Evolutionary conservation across 768 basidiomycete genomes (phyloP), one percentile per base, ranked within the genome.

Genomic region (Pisolithus albus): DNA sequence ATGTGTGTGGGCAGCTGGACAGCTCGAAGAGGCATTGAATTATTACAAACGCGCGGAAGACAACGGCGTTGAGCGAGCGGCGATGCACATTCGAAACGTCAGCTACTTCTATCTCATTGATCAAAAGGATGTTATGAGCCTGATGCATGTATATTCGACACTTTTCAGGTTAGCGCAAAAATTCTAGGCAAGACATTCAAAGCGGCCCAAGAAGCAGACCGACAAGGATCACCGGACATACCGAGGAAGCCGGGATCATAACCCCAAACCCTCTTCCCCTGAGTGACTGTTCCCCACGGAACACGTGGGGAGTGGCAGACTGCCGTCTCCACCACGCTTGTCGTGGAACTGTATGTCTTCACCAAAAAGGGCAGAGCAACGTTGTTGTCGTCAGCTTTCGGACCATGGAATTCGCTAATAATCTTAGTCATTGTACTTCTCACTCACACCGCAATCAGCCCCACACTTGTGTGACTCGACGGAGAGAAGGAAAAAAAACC

Each of bases 81-180:
- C 79, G 11, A 73, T 88, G 62, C 88, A 93, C 65, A 83, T 92
- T 53, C 81, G 89, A 55, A 92, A 91, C 67, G 91, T 90, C 61
- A 47, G 74, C 66, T 64, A 52, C 53, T 28, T 44, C 37, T 43
- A 44, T 51, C 52, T 56, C 34, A 53, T 32, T 56, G 55, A 58
- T 57, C 59, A 56, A n/a, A n/a, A n/a, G 52, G 34, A 50, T 43
- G 56, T 50, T 15, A 34, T 13, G 34, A 34, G 11, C 13, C 23
- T 44, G 51, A 52, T 52, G 47, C 26, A n/a, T 26, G 26, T 39
- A 23, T 57, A 23, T 37, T 49, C 39, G 57, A 34, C 54, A 55
- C 59, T 56, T 56, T 34, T 53, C 61, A 90, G 88, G 83, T 92
- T 55, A 80, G 86, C 64, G 88, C 88, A 54, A 91, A 88, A 68